Percentiles rank a stretch among this genome's conserved stretches.
Conservation (phyloP, 495 filamentous ascomycete genomes). For the Evernia prunastri region DNA sequence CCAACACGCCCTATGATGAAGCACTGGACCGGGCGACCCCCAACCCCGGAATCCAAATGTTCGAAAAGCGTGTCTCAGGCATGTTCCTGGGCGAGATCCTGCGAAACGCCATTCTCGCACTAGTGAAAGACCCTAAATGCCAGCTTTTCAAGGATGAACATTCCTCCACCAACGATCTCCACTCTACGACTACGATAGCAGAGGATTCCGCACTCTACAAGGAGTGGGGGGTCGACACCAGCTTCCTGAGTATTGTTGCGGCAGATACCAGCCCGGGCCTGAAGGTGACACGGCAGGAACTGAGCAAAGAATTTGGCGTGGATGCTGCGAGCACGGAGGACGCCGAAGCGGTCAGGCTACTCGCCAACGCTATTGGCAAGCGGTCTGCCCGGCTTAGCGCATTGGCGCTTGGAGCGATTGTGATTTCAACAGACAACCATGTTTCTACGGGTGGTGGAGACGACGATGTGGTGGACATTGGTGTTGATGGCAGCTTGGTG, state of each 20-base stretch:
- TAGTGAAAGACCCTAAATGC: constrained; percentile 54
- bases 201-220: constrained; percentile 60
- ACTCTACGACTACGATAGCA: constrained; percentile 60
- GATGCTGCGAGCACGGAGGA: constrained; percentile 65
- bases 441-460: constrained; percentile 30
- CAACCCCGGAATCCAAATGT: constrained; percentile 97
- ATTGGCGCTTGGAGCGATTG: constrained; percentile 74
- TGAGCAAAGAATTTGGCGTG: constrained; percentile 68
- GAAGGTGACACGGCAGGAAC: constrained; percentile 60
- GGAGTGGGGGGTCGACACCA: constrained; percentile 86
- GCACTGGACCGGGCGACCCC: constrained; percentile 70
- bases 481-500: constrained; percentile 30
- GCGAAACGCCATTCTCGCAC: constrained; percentile 61
- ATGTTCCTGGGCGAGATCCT: constrained; percentile 98
- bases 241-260: constrained; percentile 73
- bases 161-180: constrained; percentile 55
- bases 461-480: constrained; percentile 30
- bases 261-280: constrained; percentile 62
- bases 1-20: constrained; percentile 76
- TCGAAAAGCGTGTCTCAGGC: constrained; percentile 94
- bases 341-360: constrained; percentile 69
- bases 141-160: constrained; percentile 64
- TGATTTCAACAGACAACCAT: constrained; percentile 67
- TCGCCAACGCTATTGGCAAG: constrained; percentile 77
- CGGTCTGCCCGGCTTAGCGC: constrained; percentile 86